Evolutionary conservation across 2,329 filamentous ascomycete species (phyloP).

Genomic region (Didymosphaeria variabile): DNA sequence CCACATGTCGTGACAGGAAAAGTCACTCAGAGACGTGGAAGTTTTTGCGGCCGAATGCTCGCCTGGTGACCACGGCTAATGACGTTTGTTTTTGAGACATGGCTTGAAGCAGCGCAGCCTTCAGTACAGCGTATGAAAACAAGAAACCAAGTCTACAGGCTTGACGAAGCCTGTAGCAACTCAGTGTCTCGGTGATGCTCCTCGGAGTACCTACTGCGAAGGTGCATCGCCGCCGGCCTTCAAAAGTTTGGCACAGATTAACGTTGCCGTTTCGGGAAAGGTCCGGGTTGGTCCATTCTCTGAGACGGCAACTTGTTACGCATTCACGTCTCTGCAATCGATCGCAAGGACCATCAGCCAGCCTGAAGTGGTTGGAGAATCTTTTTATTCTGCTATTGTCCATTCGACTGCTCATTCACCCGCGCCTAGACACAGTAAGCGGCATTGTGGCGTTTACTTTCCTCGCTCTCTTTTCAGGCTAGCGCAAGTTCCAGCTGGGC

Average conservation of each 20-base stretch:
- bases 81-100: conserved; percentile 18
- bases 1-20: neutral
- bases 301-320: conserved; percentile 1
- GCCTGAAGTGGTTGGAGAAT: neutral
- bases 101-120: neutral
- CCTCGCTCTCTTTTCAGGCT: neutral
- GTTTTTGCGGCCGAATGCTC: neutral
- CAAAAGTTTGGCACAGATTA: conserved; percentile 7
- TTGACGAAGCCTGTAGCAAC: neutral
- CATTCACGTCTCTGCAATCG: conserved; percentile 3
- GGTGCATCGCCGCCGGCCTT: conserved; percentile 5
- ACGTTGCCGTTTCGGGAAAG: conserved; percentile 12
- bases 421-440: conserved; percentile 4
- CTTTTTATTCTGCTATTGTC: conserved; percentile 1
- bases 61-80: conserved; percentile 14
- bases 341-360: neutral
- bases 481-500: conserved; percentile 11
- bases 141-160: neutral
- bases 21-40: neutral
- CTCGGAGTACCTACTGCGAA: neutral
- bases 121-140: neutral
- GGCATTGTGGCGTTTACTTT: conserved; percentile 5
- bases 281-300: neutral
- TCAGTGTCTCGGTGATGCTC: neutral
- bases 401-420: conserved; percentile 2